Base-by-base conservation (phyloP, 768 basidiomycete genomes). In the Trametes meyenii region DNA sequence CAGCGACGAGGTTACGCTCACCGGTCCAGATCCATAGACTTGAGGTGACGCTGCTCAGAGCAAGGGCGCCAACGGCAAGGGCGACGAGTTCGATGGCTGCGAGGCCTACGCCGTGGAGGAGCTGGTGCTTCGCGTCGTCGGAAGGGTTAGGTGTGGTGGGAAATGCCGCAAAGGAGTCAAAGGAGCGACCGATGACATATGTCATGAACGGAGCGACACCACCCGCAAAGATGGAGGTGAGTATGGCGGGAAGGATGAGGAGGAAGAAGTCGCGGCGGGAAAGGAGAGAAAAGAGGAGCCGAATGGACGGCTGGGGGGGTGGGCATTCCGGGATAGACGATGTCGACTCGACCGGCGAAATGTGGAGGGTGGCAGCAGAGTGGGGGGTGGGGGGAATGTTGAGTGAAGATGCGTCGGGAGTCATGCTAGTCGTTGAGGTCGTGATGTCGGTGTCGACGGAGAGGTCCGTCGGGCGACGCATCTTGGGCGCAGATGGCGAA, bases 191-290 rank as follows among this genome's bases (percentile, higher is more conserved):
- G 64, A 94, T 78, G 67, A 92, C 84, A 35, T 83, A 77, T 7
- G 93, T 93, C 92, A 95, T 94, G 79, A 89, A 90, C 1, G 94
- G 92, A 0, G 88, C 89, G 55, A 92, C 80, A 35, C 85, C 84
- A 39, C 90, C 89, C 3, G 87, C 81, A 51, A 81, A 76, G 45
- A 88, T 57, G 19, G 92, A 88, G 13, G 85, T 78, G 55, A 81
- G 8, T 59, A 86, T 61, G 5, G 88, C 90, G 3, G 93, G 93
- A 23, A 85, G 50, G 62, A 92, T 77, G 65, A 89, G 78, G 26
- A 79, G 61, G 54, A 85, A 70, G 67, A 81, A 69, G 65, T 90
- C 86, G 51, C 81, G 78, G 12, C 78, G 76, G 0, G 86, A 77
- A 64, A 88, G 77, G 67, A 87, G 81, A 11, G 85, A 83, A 70